phyloP scores from a whole-genome alignment of 2,329 filamentous ascomycete genomes.

The Aaosphaeria pasadenensis region DNA sequence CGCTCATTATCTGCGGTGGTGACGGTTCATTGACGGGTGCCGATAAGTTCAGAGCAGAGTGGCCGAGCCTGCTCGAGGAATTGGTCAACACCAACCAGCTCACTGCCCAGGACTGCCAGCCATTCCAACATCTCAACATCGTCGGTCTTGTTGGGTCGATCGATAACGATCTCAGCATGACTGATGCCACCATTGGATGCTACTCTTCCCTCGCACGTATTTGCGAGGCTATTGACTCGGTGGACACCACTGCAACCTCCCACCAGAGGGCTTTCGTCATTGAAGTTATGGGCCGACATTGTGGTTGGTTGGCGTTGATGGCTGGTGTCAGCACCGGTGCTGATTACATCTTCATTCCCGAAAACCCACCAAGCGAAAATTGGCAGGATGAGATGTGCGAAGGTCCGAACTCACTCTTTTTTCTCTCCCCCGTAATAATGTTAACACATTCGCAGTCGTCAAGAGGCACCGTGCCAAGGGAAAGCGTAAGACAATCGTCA shows the following conservation, averaged over 20 bases:
- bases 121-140: constrained; percentile 87
- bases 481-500: constrained; percentile 97
- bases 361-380: constrained; percentile 81
- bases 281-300: constrained; percentile 91
- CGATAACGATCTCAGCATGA: constrained; percentile 96
- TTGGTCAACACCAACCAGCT: constrained; percentile 73
- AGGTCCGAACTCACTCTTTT: not conserved
- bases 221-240: constrained; percentile 93
- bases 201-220: constrained; percentile 92
- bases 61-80: constrained; percentile 82
- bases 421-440: not conserved
- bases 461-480: constrained; percentile 76
- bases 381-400: constrained; percentile 80
- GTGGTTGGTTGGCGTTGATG: constrained; percentile 96
- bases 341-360: constrained; percentile 95
- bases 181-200: constrained; percentile 94
- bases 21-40: constrained; percentile 57
- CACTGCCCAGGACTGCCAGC: constrained; percentile 65
- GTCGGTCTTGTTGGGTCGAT: constrained; percentile 96
- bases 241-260: constrained; percentile 90
- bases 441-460: constrained; percentile 49
- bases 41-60: constrained; percentile 70
- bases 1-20: constrained; percentile 93
- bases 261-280: constrained; percentile 97
- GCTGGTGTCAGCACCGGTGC: constrained; percentile 91